Base-by-base conservation (phyloP, 2,329 filamentous ascomycete species). In the Kalaharituber pfeilii region DNA sequence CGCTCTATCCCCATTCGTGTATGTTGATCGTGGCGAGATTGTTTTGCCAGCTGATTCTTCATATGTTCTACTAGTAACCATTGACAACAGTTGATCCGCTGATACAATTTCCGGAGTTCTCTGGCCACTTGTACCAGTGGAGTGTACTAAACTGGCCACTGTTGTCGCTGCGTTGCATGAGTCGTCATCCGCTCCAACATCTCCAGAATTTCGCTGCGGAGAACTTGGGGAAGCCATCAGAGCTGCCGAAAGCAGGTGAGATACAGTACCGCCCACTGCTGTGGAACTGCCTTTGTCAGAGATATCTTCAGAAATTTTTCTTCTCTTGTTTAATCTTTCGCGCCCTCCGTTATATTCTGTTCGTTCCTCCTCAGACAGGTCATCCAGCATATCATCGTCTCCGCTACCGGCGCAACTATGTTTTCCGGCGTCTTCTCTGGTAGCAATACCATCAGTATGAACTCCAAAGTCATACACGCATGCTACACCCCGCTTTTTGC, bases 391-490 rank as follows among this genome's bases (percentile, higher is more conserved):
- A 9, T 60, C 59, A 36, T 61, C 60, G 20, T 62, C 60, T 15
- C 60, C 57, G 28, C 58, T 55, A 2, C 56, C 56, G 27, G 54
- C 58, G 27, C 56, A 58, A 18, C 57, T 56, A 22, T 61, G 52
- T 36, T 59, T 58, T 13, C 56, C 53, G 25, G 22, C 33, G 44
- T 57, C 22, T 56, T 56, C 50, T 33, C 47, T 51, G 55, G 55
- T 51, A 26, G 27, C 27, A 49, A 50, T 47, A 24, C 55, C 53
- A 24, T 58, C 54, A 2, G 45, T 50, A 20, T 54, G 54, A 13
- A 53, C 53, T 18, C 62, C 61, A 55, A 62, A 62, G 52, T 63
- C 61, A 52, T 62, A 64, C 15, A 64, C 58, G 33, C 62, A 64
- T 27, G 60, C 58, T 28, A 59, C 59, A 15, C 62, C 60, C 27